These are phyloP conservation scores for Tetrapisispora fleetii DNA, from an alignment of 805 yeast species.

Conservation along the genomic window DNA sequence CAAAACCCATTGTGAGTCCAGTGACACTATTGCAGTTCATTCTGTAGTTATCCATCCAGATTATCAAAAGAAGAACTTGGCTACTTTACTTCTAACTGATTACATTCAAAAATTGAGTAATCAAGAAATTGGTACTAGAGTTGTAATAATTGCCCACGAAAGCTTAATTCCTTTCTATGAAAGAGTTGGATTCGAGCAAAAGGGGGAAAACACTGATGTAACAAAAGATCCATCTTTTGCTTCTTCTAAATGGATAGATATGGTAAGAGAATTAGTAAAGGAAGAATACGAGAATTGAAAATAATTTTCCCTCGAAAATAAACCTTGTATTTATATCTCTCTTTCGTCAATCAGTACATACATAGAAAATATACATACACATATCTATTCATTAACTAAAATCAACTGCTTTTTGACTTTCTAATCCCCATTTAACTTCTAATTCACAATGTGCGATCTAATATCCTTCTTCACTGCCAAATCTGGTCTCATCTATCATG, in stretches of 20 bases:
- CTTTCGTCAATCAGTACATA: neutral
- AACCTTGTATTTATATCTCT: neutral
- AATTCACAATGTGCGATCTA: too few species aligned
- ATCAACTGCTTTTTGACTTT: neutral
- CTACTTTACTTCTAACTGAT: conserved; percentile 74
- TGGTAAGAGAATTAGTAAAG: conserved; percentile 30
- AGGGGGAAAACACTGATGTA: conserved; percentile 41
- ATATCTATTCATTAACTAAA: neutral
- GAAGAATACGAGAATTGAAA: conserved; percentile 26
- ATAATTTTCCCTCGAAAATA: too few species aligned
- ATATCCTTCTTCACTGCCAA: too few species aligned
- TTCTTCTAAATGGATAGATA: conserved; percentile 26
- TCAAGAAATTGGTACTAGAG: conserved; percentile 73
- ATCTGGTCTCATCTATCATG: too few species aligned
- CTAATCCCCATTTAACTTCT: too few species aligned
- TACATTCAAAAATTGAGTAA: conserved; percentile 83
- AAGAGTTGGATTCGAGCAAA: conserved; percentile 66
- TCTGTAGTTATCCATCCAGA: conserved; percentile 68
- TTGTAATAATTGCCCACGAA: conserved; percentile 64
- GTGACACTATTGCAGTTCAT: conserved; percentile 71
- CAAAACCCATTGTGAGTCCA: conserved; percentile 59
- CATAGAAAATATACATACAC: neutral
- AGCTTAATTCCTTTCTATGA: conserved; percentile 66
- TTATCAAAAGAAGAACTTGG: conserved; percentile 74
- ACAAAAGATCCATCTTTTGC: conserved; percentile 24